phyloP scores from a whole-genome alignment of 2,329 filamentous ascomycete genomes.

The Nemania diffusa region DNA sequence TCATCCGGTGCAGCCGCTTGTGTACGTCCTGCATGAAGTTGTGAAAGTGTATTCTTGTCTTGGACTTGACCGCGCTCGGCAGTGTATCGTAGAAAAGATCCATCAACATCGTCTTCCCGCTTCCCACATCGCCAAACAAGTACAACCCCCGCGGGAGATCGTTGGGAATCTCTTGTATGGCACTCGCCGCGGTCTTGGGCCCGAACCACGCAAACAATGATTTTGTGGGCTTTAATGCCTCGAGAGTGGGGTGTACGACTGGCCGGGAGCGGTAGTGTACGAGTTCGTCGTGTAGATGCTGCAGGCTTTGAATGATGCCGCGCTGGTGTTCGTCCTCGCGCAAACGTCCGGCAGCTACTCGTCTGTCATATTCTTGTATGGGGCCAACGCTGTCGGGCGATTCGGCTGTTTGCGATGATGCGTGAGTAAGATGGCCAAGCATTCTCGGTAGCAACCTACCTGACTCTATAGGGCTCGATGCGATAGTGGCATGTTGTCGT shows the following conservation, averaged over 20 bases:
- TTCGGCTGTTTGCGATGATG: slow-evolving; percentile 26
- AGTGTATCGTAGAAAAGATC: slow-evolving; percentile 96
- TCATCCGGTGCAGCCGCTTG: slow-evolving; percentile 87
- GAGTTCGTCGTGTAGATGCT: slow-evolving; percentile 88
- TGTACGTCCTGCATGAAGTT: slow-evolving; percentile 99
- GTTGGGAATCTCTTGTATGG: slow-evolving; percentile 69
- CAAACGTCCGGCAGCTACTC: slow-evolving; percentile 78
- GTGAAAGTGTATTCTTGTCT: slow-evolving; percentile 97
- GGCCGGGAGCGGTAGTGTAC: slow-evolving; percentile 76
- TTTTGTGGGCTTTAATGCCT: slow-evolving; percentile 70
- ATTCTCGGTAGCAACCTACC: slow-evolving; percentile 34
- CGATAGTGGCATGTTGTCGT: slow-evolving; percentile 39
- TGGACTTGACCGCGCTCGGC: slow-evolving; percentile 79
- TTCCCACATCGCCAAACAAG: slow-evolving; percentile 95
- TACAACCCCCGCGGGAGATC: slow-evolving; percentile 89
- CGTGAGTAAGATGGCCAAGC: slow-evolving; percentile 18
- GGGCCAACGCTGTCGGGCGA: slow-evolving; percentile 68
- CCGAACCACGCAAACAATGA: slow-evolving; percentile 72
- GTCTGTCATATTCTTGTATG: slow-evolving; percentile 85
- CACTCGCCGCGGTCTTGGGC: slow-evolving; percentile 52
- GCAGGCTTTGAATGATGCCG: slow-evolving; percentile 88
- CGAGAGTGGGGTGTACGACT: slow-evolving; percentile 80
- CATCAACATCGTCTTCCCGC: slow-evolving; percentile 99
- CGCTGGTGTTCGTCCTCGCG: slow-evolving; percentile 92
- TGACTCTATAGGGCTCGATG: slow-evolving; percentile 34